These are phyloP conservation scores for Massariosphaeria phaeospora DNA, from an alignment of 495 filamentous ascomycete species.

Conservation along the genomic window DNA sequence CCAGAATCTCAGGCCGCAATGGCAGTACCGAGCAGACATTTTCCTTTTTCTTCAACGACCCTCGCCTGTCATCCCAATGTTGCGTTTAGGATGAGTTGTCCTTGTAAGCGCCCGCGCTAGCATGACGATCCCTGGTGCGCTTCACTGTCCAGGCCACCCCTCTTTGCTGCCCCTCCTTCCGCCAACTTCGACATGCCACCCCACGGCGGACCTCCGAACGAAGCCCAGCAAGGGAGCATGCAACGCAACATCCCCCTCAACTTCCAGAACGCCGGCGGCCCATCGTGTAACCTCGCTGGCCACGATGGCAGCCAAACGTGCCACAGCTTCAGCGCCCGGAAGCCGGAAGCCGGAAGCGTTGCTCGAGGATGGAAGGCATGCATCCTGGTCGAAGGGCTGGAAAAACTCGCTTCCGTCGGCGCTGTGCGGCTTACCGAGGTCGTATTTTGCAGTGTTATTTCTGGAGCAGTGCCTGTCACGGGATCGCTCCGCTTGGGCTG, in stretches of 20 bases:
- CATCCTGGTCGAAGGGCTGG: not conserved
- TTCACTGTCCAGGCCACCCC: constrained; percentile 5
- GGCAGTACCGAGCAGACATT: constrained; percentile 3
- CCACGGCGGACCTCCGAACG: constrained; percentile 3
- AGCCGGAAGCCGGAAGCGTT: not conserved
- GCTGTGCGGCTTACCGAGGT: constrained; percentile 11
- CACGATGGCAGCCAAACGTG: not conserved
- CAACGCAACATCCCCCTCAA: constrained; percentile 6
- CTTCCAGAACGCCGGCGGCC: not conserved
- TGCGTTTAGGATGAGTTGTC: constrained; percentile 1
- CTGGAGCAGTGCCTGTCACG: not conserved
- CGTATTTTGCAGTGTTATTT: constrained; percentile 4
- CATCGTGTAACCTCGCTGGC: not conserved
- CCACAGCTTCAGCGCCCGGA: not conserved
- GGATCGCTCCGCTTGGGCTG: constrained; percentile 2
- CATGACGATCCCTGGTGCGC: constrained; percentile 17
- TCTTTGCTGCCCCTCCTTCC: constrained; percentile 10
- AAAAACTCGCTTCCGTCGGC: constrained; percentile 2
- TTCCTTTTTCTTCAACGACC: constrained; percentile 21
- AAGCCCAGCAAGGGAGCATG: not conserved
- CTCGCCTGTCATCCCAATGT: constrained; percentile 8
- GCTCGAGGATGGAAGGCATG: too few relatives aligned
- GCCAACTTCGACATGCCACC: not conserved
- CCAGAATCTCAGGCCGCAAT: not conserved
- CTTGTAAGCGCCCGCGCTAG: constrained; percentile 28